Percentiles rank a stretch among this genome's conserved stretches.
These are phyloP conservation scores for Calonectria hongkongensis DNA, from an alignment of 2,329 filamentous ascomycete genomes.

Conservation along the genomic window DNA sequence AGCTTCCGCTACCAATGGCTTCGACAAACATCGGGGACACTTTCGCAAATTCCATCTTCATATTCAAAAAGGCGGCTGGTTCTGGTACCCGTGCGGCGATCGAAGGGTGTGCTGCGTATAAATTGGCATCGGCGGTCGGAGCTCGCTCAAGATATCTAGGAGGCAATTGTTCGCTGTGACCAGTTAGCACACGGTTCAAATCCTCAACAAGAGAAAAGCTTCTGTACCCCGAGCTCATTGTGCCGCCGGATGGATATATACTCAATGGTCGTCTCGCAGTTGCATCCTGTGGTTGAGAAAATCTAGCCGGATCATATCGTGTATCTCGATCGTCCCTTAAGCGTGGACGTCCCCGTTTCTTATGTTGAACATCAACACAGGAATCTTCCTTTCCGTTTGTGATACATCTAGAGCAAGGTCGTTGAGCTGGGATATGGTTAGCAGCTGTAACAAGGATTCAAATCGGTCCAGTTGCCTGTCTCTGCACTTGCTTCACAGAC, in stretches of 20 bases:
- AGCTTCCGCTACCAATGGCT: constrained; percentile 68
- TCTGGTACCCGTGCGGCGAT: constrained; percentile 66
- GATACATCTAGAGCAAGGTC: constrained; percentile 86
- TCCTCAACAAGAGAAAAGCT: constrained; percentile 66
- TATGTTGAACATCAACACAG: constrained; percentile 90
- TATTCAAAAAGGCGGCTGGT: constrained; percentile 75
- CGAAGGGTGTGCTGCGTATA: constrained; percentile 67
- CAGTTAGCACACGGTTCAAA: constrained; percentile 70
- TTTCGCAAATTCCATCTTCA: constrained; percentile 75
- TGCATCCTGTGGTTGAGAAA: constrained; percentile 67
- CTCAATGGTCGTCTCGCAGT: constrained; percentile 70
- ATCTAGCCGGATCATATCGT: constrained; percentile 72
- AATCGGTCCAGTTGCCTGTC: neutral
- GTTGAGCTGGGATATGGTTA: constrained; percentile 74
- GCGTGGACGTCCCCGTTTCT: constrained; percentile 86
- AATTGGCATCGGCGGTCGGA: constrained; percentile 68
- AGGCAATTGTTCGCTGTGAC: constrained; percentile 68
- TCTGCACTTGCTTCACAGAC: constrained; percentile 11
- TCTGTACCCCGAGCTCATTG: constrained; percentile 67
- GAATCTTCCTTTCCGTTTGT: constrained; percentile 87
- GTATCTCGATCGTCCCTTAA: constrained; percentile 82
- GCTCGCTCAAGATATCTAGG: constrained; percentile 72
- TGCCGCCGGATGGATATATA: constrained; percentile 68
- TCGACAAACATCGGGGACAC: constrained; percentile 74
- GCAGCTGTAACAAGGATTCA: constrained; percentile 44